phyloP scores from a whole-genome alignment of 2,329 filamentous ascomycete species.

The Hypoxylon sp. region DNA sequence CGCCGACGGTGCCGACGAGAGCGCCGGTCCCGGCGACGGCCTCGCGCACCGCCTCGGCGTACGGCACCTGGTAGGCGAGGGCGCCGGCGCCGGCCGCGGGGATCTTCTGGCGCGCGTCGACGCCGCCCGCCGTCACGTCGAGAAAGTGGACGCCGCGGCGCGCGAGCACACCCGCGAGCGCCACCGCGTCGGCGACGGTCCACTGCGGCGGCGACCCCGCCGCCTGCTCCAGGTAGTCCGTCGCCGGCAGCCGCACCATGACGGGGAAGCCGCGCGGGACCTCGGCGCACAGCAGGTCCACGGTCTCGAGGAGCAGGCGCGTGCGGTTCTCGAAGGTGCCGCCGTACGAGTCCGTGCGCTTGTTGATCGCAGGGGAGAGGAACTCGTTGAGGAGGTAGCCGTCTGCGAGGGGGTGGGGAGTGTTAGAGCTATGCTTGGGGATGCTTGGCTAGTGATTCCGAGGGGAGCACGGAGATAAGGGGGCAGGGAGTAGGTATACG shows the following conservation, averaged over 20 bases:
- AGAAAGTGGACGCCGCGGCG: conserved; percentile 76
- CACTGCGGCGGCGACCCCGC: conserved; percentile 68
- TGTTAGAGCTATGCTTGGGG: neutral
- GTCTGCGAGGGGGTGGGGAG: conserved; percentile 48
- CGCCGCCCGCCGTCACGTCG: conserved; percentile 75
- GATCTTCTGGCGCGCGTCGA: conserved; percentile 66
- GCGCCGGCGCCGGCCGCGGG: conserved; percentile 63
- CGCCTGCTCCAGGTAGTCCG: conserved; percentile 75
- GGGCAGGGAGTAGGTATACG: neutral
- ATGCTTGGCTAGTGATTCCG: too few relatives aligned
- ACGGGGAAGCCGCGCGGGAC: conserved; percentile 57
- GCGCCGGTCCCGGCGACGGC: conserved; percentile 69
- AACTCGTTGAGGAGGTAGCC: conserved; percentile 58
- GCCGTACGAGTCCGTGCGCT: conserved; percentile 57
- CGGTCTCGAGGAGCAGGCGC: conserved; percentile 45
- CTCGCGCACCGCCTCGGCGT: conserved; percentile 75
- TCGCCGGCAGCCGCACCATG: conserved; percentile 76
- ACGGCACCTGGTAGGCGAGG: conserved; percentile 74
- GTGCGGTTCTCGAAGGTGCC: conserved; percentile 55
- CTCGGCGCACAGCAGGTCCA: conserved; percentile 33
- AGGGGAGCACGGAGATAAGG: neutral
- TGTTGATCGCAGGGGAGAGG: conserved; percentile 53
- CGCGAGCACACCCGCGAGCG: conserved; percentile 69
- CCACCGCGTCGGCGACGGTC: conserved; percentile 69
- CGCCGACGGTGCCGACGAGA: conserved; percentile 65